These are phyloP conservation scores for Syzygium jambos DNA, from an alignment of 345 rosid species.

Conservation along the genomic window DNA sequence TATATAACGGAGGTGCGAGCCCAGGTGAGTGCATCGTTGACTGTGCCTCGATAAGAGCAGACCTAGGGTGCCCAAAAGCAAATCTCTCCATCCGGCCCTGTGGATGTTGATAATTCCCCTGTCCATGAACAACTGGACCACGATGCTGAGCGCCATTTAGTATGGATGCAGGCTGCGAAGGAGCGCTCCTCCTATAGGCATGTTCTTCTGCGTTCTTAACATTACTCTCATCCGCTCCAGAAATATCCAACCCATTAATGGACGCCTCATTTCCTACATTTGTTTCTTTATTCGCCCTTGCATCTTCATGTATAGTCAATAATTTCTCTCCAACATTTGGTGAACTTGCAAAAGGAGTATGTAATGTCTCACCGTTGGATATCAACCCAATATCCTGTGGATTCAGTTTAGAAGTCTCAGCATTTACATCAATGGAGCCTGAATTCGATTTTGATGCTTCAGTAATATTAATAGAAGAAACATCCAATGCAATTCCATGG, in stretches of 20 bases:
- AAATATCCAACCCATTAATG: constrained; percentile 21
- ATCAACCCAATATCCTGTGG: constrained; percentile 30
- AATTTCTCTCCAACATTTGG: constrained; percentile 19
- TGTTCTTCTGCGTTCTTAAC: constrained; percentile 47
- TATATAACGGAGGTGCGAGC: constrained; percentile 52
- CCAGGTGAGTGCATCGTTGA: constrained; percentile 55
- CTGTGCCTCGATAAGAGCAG: constrained; percentile 43
- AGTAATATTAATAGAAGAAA: constrained; percentile 39
- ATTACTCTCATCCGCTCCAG: constrained; percentile 18
- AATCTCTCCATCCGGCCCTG: constrained; percentile 22
- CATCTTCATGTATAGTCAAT: constrained; percentile 23
- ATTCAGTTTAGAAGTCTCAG: constrained; percentile 24
- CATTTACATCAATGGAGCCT: constrained; percentile 29
- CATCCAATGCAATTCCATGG: constrained; percentile 31
- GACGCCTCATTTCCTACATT: constrained; percentile 33
- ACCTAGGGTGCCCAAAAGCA: constrained; percentile 33
- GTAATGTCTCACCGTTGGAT: constrained; percentile 31
- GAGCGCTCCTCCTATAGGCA: constrained; percentile 39
- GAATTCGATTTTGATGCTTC: constrained; percentile 33
- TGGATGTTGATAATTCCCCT: constrained; percentile 28
- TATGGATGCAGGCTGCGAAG: constrained; percentile 25
- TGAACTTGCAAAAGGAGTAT: constrained; percentile 21
- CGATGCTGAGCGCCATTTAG: constrained; percentile 35
- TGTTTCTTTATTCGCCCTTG: constrained; percentile 17
- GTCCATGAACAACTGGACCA: constrained; percentile 27